Conservation (phyloP, 2,329 filamentous ascomycete genomes). For the Pestalotiopsis sp. region DNA sequence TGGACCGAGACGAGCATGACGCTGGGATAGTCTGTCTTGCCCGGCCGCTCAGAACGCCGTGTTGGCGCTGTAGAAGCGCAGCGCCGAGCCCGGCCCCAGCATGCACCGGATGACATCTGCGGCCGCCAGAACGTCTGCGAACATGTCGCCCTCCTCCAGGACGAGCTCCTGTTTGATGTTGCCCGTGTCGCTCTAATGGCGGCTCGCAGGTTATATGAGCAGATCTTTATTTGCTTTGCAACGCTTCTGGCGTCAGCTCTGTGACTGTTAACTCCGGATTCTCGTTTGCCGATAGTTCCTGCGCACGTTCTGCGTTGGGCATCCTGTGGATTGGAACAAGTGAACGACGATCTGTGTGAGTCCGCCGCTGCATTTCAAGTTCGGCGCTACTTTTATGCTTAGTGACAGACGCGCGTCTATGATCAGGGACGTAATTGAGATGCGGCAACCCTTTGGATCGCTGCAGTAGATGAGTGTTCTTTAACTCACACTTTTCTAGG, state of each 20-base stretch:
- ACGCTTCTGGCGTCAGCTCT: slow-evolving; percentile 23
- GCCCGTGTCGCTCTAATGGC: slow-evolving; percentile 31
- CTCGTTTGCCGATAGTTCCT: background rate
- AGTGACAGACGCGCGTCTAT: background rate
- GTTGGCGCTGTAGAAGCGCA: slow-evolving; percentile 42
- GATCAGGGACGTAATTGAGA: background rate
- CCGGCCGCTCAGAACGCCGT: slow-evolving; percentile 27
- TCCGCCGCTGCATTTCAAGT: background rate
- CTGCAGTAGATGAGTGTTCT: too few species aligned
- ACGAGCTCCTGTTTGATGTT: slow-evolving; percentile 25
- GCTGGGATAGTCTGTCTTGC: slow-evolving; percentile 36
- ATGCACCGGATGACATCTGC: slow-evolving; percentile 36
- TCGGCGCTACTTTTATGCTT: background rate
- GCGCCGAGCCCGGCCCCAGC: slow-evolving; percentile 37
- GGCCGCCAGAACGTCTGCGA: slow-evolving; percentile 26
- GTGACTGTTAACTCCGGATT: background rate
- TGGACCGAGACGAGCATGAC: slow-evolving; percentile 44
- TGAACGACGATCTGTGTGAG: background rate
- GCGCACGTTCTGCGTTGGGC: background rate
- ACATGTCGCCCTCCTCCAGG: slow-evolving; percentile 21
- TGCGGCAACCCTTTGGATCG: background rate
- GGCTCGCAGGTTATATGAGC: slow-evolving; percentile 31
- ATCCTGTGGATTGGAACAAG: background rate
- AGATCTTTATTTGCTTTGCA: slow-evolving; percentile 19
- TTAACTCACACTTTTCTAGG: too few species aligned